Conservation (phyloP, 2,329 filamentous ascomycete species). For the Aspergillus floridensis region DNA sequence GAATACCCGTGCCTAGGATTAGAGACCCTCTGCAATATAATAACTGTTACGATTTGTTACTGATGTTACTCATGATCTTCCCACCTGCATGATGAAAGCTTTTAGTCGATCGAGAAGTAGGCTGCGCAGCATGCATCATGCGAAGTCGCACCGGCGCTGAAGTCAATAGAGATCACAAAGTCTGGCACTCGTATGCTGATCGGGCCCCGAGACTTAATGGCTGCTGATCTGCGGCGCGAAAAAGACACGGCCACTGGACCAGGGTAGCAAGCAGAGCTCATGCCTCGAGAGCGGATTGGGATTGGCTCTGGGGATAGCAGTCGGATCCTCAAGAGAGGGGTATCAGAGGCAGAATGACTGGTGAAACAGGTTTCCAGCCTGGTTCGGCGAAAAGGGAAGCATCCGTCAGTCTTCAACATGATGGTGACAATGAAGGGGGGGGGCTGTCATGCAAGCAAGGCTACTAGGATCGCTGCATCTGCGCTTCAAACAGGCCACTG, state of each 20-base stretch:
- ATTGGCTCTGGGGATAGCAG: background rate
- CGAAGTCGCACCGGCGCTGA: slow-evolving; percentile 73
- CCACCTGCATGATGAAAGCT: slow-evolving; percentile 70
- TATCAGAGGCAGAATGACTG: background rate
- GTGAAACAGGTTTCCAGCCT: background rate
- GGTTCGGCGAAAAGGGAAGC: background rate
- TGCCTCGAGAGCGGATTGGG: slow-evolving; percentile 15
- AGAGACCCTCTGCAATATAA: slow-evolving; percentile 2
- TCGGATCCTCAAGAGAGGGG: background rate
- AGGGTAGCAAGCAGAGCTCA: slow-evolving; percentile 26
- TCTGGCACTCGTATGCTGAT: slow-evolving; percentile 68
- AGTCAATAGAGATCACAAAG: slow-evolving; percentile 75
- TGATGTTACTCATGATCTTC: slow-evolving; percentile 27
- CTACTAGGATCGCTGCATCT: background rate
- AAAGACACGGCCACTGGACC: slow-evolving; percentile 46
- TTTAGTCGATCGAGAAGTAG: slow-evolving; percentile 88
- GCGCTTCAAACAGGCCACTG: background rate
- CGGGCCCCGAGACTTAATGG: slow-evolving; percentile 66
- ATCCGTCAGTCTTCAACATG: background rate
- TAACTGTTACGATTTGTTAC: background rate
- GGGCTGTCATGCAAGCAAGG: slow-evolving; percentile 4
- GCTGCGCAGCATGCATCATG: slow-evolving; percentile 78
- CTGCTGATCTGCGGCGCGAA: slow-evolving; percentile 52
- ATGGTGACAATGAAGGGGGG: background rate
- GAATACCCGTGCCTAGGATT: slow-evolving; percentile 2